These are phyloP conservation scores for Rhodamnia argentea DNA, from an alignment of 345 rosid species.

Conservation along the genomic window DNA sequence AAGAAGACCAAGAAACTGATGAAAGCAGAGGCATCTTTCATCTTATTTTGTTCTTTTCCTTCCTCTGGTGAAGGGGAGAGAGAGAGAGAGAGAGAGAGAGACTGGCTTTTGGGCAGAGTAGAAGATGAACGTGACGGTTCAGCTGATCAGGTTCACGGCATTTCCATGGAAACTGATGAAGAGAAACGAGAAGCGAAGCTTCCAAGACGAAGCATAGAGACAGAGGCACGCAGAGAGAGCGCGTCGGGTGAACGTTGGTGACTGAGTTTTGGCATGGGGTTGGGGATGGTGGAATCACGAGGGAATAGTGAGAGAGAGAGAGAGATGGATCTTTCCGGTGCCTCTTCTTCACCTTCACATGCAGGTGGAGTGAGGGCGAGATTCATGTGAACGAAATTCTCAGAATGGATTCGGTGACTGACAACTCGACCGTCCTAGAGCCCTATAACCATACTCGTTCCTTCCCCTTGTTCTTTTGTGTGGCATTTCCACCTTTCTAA, in stretches of 20 bases:
- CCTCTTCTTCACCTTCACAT: neutral
- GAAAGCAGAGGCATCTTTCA: neutral
- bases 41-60: neutral
- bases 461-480: neutral
- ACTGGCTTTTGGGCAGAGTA: neutral
- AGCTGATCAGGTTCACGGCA: neutral
- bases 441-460: neutral
- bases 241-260: neutral
- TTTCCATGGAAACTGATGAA: neutral
- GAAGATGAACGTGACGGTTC: neutral
- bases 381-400: neutral
- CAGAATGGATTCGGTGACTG: neutral
- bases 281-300: neutral
- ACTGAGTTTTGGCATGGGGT: neutral
- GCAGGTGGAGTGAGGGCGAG: neutral
- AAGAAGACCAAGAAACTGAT: conserved; percentile 10
- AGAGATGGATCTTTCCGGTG: neutral
- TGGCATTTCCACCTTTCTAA: neutral
- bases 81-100: neutral
- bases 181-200: neutral
- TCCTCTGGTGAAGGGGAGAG: neutral
- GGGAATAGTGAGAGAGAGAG: neutral
- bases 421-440: neutral
- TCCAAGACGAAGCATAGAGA: neutral
- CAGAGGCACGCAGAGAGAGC: neutral